Evolutionary conservation across 2,329 filamentous ascomycete species (phyloP), one percentile per base, ranked within the genome.

Genomic region (Lachnellula arida): DNA sequence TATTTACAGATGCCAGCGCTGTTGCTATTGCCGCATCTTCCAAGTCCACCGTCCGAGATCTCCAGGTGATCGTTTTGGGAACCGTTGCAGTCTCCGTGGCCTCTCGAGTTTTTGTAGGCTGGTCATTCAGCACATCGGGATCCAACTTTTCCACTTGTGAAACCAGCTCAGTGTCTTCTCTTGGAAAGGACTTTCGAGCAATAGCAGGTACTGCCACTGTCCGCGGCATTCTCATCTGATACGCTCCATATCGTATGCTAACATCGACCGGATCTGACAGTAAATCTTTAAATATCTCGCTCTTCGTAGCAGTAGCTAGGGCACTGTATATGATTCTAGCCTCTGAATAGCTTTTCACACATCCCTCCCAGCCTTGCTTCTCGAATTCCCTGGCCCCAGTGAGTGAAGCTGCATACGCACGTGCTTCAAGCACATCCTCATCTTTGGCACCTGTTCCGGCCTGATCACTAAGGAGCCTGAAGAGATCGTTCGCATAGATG

Each of bases 1-100:
- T 74, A 46, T 79, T 75, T 4, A 94, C 86, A 19, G 86, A 79
- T 9, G 85, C 89, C 68, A 97, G 82, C 5, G 91, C 88, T 62
- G 92, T 82, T 1, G 92, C 90, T 65, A 97, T 96, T 49, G 91
- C 87, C 25, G 93, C 92, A 73, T 99, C 93, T 65, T 97, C 92
- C 51, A 99, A 88, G 62, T 87, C 86, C 15, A 97, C 93, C 59
- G 87, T 87, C 43, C 92, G 83, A 9, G 85, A 87, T 61, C 94
- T 85, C 94, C 94, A 99, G 4, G 81, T 86, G 56, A 99, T 86
- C 9, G 85, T 88, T 65, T 86, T 86, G 0, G 90, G 88, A 2
- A 85, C 76, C 48, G 83, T 78, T 61, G 79, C 77, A 60, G 78
- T 73, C 52, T 74, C 77, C 15, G 75, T 73, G 40, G 79, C 70